phyloP scores from a whole-genome alignment of 306 rosid species.

The Betula pendula region DNA sequence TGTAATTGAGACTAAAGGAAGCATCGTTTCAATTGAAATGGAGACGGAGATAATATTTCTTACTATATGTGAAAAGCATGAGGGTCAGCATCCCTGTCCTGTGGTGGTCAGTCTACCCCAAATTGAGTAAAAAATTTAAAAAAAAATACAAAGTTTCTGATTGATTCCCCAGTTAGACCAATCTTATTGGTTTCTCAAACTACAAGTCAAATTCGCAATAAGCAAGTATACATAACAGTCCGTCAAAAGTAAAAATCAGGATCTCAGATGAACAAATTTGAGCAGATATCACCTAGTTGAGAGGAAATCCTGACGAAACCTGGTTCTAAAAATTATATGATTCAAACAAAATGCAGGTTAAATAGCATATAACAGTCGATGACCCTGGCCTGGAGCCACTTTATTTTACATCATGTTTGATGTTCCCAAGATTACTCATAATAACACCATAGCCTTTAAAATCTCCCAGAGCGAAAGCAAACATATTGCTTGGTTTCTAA shows the following conservation, averaged over 20 bases:
- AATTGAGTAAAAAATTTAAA: background rate
- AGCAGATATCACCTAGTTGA: background rate
- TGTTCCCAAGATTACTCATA: background rate
- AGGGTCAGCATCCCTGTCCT: background rate
- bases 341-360: slow-evolving; percentile 1
- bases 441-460: background rate
- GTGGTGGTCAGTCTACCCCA: background rate
- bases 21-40: background rate
- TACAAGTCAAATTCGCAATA: background rate
- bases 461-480: background rate
- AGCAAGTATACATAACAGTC: slow-evolving; percentile 1
- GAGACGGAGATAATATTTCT: background rate
- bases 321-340: background rate
- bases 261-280: background rate
- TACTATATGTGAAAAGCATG: background rate
- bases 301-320: slow-evolving; percentile 4
- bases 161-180: background rate
- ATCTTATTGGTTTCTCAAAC: slow-evolving; percentile 1
- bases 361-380: background rate
- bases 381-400: background rate
- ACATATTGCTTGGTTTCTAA: background rate
- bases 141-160: background rate
- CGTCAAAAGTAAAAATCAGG: slow-evolving; percentile 1
- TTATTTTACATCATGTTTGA: no score
- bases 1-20: background rate